phyloP scores from a whole-genome alignment of 192 early-diverging fungal species.

The Polychytrium aggregatum region DNA sequence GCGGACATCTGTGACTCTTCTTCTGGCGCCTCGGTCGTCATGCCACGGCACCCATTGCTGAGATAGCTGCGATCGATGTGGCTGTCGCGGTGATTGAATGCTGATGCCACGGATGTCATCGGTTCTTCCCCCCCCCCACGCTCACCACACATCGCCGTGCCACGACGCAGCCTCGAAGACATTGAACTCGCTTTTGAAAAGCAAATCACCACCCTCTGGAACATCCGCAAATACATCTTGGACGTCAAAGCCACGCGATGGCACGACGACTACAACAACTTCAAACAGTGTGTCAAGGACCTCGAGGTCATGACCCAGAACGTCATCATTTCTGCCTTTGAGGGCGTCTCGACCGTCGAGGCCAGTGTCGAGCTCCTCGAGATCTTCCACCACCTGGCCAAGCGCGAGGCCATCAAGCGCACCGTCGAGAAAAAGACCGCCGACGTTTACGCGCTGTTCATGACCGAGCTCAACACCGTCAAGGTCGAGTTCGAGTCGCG shows the following conservation, averaged over 20 bases:
- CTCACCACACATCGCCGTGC: too few species aligned
- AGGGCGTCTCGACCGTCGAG: constrained; percentile 42
- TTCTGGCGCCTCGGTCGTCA: too few species aligned
- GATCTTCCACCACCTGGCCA: constrained; percentile 50
- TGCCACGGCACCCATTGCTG: too few species aligned
- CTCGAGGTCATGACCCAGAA: constrained; percentile 59
- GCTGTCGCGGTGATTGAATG: too few species aligned
- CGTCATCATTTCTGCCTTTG: constrained; percentile 48
- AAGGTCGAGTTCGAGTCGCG: constrained; percentile 52
- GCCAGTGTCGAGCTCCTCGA: constrained; percentile 46
- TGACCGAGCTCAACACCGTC: constrained; percentile 44
- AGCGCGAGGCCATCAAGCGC: constrained; percentile 54
- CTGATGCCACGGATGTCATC: too few species aligned
- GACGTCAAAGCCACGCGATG: constrained; percentile 54
- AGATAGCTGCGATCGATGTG: too few species aligned
- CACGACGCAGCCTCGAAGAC: constrained; percentile 44
- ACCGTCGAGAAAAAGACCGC: constrained; percentile 54
- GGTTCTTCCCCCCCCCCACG: too few species aligned
- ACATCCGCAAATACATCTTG: constrained; percentile 43
- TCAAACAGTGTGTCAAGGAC: constrained; percentile 59
- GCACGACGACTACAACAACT: constrained; percentile 58
- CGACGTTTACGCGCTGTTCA: constrained; percentile 41
- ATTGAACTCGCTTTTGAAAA: constrained; percentile 50
- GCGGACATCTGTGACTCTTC: too few species aligned
- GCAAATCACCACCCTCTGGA: constrained; percentile 38